Evolutionary conservation across 1,139 yeast genomes (phyloP).

Genomic region (Hansenula lynferdii): DNA sequence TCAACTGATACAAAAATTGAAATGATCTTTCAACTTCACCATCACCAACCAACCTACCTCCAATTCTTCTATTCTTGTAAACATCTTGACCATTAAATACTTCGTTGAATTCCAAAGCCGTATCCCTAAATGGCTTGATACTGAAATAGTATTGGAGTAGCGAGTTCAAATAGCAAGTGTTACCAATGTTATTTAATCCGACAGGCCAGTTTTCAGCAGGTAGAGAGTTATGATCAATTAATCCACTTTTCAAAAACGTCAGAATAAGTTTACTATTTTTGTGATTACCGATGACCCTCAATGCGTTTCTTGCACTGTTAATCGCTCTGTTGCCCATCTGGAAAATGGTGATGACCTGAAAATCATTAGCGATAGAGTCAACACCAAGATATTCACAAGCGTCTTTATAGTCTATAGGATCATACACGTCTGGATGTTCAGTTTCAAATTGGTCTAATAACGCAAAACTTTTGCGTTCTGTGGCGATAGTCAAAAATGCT

Average conservation of each 20-base stretch:
- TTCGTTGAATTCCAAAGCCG: conserved; percentile 46
- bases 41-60: conserved; percentile 74
- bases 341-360: conserved; percentile 50
- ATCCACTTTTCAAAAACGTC: conserved; percentile 52
- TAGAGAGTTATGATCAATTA: conserved; percentile 52
- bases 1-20: conserved; percentile 71
- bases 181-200: conserved; percentile 90
- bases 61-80: conserved; percentile 56
- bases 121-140: conserved; percentile 72
- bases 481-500: conserved; percentile 58
- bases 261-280: conserved; percentile 48
- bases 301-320: conserved; percentile 43
- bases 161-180: conserved; percentile 91
- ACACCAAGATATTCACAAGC: conserved; percentile 43
- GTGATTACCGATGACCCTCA: conserved; percentile 42
- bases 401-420: conserved; percentile 24
- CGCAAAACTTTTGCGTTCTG: conserved; percentile 40
- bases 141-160: conserved; percentile 86
- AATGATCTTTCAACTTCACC: conserved; percentile 76
- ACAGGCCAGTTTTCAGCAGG: conserved; percentile 77
- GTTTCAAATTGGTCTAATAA: conserved; percentile 29
- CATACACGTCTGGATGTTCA: conserved; percentile 24
- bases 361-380: conserved; percentile 44
- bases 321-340: conserved; percentile 33
- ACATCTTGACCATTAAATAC: conserved; percentile 23